Base-by-base conservation (phyloP, 495 filamentous ascomycete species). In the Talaromyces trachyspermus region DNA sequence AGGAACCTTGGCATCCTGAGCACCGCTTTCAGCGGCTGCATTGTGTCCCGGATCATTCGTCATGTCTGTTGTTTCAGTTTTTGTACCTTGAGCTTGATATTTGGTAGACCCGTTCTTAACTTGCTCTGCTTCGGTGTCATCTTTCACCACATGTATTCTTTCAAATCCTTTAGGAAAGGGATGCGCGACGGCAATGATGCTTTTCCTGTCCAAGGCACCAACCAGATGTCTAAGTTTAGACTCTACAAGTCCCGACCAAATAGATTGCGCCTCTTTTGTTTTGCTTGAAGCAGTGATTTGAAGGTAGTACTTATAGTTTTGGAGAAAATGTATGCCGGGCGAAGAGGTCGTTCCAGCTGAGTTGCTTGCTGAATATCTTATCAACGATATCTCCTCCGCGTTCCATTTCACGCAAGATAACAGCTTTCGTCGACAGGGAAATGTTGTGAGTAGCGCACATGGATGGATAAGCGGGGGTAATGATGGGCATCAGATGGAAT, bases 381-480 rank as follows among this genome's bases (percentile, higher is more conserved):
- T 85, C 80, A n/a, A 86, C 79, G 32, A 98, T 82, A 29, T 84
- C 71, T 30, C 80, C 78, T 15, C 81, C 92, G 25, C 86, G 78
- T 47, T 86, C 76, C 23, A 97, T 72, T 54, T 98, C 92, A 9
- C 81, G 76, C 45, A 87, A 74, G 53, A 98, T 86, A 39, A 95
- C 79, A 26, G 70, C 70, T 70, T 88, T 90, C 1, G 91, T 94
- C 0, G 89, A 95, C 55, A 76, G 69, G 4, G 85, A 86, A 42
- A 98, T 79, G 57, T 95, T 97, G 69, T 95, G 90, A 0, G 91
- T 95, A 2, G 94, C 83, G 58, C 91, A 96, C 88, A 95, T 95
- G 37, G 86, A 89, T 11, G 89, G 92, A 65, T 95, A 96, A 2
- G 94, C 88, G 2, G 92, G 92, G 4, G 87, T 98, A 57, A 98